Evolutionary conservation across 2,329 filamentous ascomycete species (phyloP).

Genomic region (Chaetomium olivaceum): DNA sequence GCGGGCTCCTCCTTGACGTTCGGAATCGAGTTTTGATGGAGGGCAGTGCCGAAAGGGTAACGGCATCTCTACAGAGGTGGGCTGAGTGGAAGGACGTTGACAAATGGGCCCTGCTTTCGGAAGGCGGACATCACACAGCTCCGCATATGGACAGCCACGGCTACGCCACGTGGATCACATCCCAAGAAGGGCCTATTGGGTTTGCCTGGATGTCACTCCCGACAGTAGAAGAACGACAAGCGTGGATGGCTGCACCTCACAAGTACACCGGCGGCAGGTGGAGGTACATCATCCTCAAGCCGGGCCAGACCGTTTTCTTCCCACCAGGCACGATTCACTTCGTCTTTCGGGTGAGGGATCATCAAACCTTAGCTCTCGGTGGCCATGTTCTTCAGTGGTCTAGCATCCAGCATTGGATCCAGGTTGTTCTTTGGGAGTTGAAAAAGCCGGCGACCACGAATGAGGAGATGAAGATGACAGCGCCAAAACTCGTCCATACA

Average conservation of each 20-base stretch:
- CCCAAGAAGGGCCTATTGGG: too few relatives aligned
- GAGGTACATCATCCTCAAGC: slow-evolving; percentile 39
- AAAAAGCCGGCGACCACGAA: too few relatives aligned
- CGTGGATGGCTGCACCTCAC: too few relatives aligned
- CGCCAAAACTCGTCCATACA: too few relatives aligned
- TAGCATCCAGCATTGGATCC: too few relatives aligned
- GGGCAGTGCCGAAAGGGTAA: slow-evolving; percentile 34
- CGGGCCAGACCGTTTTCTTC: slow-evolving; percentile 40
- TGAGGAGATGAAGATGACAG: too few relatives aligned
- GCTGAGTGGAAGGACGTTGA: slow-evolving; percentile 39
- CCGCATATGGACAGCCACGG: slow-evolving; percentile 41
- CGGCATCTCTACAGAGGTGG: slow-evolving; percentile 36
- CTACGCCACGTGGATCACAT: slow-evolving; percentile 31
- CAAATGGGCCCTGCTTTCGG: slow-evolving; percentile 38
- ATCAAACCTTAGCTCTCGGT: slow-evolving; percentile 35
- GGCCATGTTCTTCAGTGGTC: slow-evolving; percentile 7
- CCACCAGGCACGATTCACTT: slow-evolving; percentile 39
- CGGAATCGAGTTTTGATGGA: slow-evolving; percentile 42
- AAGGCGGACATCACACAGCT: slow-evolving; percentile 40
- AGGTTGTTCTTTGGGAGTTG: too few relatives aligned
- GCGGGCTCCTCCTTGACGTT: slow-evolving; percentile 36
- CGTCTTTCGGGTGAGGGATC: slow-evolving; percentile 36
- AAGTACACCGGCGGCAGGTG: slow-evolving; percentile 36
- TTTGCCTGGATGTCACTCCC: too few relatives aligned
- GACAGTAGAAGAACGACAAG: too few relatives aligned